These are phyloP conservation scores for Clonostachys rhizophaga DNA, from an alignment of 2,329 filamentous ascomycete genomes.

Conservation along the genomic window DNA sequence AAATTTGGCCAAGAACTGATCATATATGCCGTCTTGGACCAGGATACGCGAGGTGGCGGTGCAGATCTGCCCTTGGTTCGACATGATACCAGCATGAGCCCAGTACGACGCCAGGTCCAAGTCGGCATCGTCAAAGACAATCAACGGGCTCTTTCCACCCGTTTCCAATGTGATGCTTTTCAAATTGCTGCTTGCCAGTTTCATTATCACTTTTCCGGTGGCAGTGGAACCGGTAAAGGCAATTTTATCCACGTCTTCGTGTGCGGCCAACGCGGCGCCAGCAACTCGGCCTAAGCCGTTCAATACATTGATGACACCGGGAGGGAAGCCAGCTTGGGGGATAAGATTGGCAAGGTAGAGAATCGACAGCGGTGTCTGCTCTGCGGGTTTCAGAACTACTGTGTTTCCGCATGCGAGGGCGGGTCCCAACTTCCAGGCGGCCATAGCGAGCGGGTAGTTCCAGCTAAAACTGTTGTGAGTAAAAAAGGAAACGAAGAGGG, in stretches of 20 bases:
- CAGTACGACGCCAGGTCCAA: slow-evolving; percentile 55
- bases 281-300: slow-evolving; percentile 62
- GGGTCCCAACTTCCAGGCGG: slow-evolving; percentile 68
- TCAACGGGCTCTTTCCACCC: slow-evolving; percentile 52
- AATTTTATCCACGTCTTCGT: slow-evolving; percentile 63
- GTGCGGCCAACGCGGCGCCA: slow-evolving; percentile 58
- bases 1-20: slow-evolving; percentile 54
- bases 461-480: slow-evolving; percentile 25
- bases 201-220: slow-evolving; percentile 65
- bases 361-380: slow-evolving; percentile 56
- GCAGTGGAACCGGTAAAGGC: slow-evolving; percentile 68
- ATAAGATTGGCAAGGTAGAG: slow-evolving; percentile 58
- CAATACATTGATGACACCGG: slow-evolving; percentile 67
- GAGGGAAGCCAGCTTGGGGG: slow-evolving; percentile 66
- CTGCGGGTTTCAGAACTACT: slow-evolving; percentile 54
- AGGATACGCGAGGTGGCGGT: slow-evolving; percentile 50
- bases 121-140: slow-evolving; percentile 56
- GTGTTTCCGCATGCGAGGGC: slow-evolving; percentile 56
- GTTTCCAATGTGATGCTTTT: slow-evolving; percentile 56
- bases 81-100: slow-evolving; percentile 29
- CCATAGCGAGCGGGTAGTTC: slow-evolving; percentile 69
- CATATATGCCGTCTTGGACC: slow-evolving; percentile 48
- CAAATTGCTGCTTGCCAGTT: slow-evolving; percentile 51
- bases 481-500: too few relatives aligned
- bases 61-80: slow-evolving; percentile 52